These are phyloP conservation scores for Daedaleopsis nitida DNA, from an alignment of 768 basidiomycete species.

Conservation along the genomic window DNA sequence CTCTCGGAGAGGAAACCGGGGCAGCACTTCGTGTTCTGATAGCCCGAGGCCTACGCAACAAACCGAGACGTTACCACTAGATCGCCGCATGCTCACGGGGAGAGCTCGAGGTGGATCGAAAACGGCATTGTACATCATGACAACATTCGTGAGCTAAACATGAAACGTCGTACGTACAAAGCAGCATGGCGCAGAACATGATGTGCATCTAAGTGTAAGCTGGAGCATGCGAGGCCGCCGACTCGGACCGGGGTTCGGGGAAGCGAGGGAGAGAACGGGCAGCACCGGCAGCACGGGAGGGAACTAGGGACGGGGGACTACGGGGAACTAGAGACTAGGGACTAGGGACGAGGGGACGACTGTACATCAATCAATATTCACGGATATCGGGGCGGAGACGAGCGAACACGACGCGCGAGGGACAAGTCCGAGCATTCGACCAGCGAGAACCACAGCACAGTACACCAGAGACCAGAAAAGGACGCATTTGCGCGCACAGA, in stretches of 20 bases:
- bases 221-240: no score
- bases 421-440: conserved; percentile 8
- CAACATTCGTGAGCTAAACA: not conserved
- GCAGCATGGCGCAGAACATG: conserved; percentile 1
- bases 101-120: not conserved
- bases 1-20: no score
- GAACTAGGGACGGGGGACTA: not conserved
- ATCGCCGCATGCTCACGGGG: not conserved
- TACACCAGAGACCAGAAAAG: conserved; percentile 9
- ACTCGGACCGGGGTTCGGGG: no score
- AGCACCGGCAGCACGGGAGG: not conserved
- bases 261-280: no score
- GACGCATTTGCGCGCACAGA: not conserved
- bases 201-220: not conserved
- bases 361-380: conserved; percentile 1
- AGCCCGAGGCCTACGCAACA: no score
- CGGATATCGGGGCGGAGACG: not conserved
- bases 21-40: no score
- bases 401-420: not conserved
- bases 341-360: not conserved
- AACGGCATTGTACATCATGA: conserved; percentile 1
- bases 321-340: not conserved
- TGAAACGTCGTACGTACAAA: conserved; percentile 8
- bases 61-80: no score
- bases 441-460: conserved; percentile 12